Base-by-base conservation (phyloP, 2,329 filamentous ascomycete genomes). In the Allantophomopsis lycopodina region DNA sequence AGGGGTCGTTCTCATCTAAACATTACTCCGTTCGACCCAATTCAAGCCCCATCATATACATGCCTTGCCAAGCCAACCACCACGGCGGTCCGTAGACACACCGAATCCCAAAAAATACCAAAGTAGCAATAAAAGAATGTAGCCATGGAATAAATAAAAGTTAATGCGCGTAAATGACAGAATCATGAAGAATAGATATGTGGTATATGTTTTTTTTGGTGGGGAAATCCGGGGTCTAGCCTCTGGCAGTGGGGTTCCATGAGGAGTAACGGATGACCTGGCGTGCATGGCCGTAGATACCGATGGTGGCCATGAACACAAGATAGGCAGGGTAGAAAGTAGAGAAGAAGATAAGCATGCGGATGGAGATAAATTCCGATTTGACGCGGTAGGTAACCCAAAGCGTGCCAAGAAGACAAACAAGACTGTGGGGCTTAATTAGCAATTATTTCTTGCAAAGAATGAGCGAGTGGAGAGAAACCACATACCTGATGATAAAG, bases 211-310 rank as follows among this genome's bases (percentile, higher is more conserved):
- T 20, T 12, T 12, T 5, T 21, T 12, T 12, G 23, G 23, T 28
- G 23, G 23, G 23, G 10, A 28, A 6, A 10, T 35, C 21, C 35
- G 42, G 17, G 35, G 32, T 41, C 40, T 32, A 53, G 13, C 43
- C 40, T 21, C 50, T 37, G 14, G 47, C 44, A 2, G 64, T 68
- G n/a, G 64, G 62, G 45, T 68, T 67, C 64, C 64, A 67, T 13
- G 56, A 60, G 40, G 57, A 60, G 44, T 67, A 67, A 39, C 55
- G 59, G 39, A 63, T 60, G 23, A 65, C 49, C 46, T 66, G 62
- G 44, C 64, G 54, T 21, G 64, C 64, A 43, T 67, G 63, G 6
- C 62, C 64, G 42, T 63, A 66, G 13, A 67, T 50, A 8, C 64
- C 64, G 50, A 66, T 64, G 2, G 59, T 58, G 3, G 63, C 62